phyloP scores from a whole-genome alignment of 176 grass and related monocot species.

The Raddia guianensis region DNA sequence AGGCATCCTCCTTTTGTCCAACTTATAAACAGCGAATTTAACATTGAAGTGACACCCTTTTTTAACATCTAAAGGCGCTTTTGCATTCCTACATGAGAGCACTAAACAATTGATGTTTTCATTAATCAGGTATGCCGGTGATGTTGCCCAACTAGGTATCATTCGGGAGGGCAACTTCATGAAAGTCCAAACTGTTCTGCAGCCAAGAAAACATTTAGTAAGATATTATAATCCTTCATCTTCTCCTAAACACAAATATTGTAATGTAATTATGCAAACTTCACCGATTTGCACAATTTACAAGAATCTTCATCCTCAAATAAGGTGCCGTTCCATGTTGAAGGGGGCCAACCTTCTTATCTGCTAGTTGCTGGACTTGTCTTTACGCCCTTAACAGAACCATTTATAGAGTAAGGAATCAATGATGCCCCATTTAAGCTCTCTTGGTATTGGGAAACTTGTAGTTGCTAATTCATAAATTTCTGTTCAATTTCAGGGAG shows the following conservation, averaged over 20 bases:
- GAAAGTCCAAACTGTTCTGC: conserved; percentile 77
- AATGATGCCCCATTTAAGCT: conserved; percentile 10
- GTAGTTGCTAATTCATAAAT: conserved; percentile 25
- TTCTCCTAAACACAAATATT: conserved; percentile 23
- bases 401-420: conserved; percentile 89
- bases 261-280: conserved; percentile 35
- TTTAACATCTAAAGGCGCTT: not conserved
- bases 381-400: conserved; percentile 93
- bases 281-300: conserved; percentile 20
- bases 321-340: conserved; percentile 85
- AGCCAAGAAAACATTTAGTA: conserved; percentile 83
- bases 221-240: conserved; percentile 22
- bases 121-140: conserved; percentile 81
- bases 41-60: conserved; percentile 19
- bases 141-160: conserved; percentile 87
- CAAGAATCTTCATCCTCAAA: conserved; percentile 44
- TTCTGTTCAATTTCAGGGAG: conserved; percentile 66
- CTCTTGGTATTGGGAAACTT: conserved; percentile 38
- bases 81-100: not conserved
- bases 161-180: conserved; percentile 78
- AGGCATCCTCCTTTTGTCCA: conserved; percentile 15
- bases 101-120: conserved; percentile 29
- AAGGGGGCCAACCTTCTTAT: conserved; percentile 88
- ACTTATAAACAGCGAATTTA: not conserved
- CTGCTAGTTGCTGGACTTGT: conserved; percentile 95